phyloP scores from a whole-genome alignment of 2,329 filamentous ascomycete genomes.

The Claviceps quebecensis region DNA sequence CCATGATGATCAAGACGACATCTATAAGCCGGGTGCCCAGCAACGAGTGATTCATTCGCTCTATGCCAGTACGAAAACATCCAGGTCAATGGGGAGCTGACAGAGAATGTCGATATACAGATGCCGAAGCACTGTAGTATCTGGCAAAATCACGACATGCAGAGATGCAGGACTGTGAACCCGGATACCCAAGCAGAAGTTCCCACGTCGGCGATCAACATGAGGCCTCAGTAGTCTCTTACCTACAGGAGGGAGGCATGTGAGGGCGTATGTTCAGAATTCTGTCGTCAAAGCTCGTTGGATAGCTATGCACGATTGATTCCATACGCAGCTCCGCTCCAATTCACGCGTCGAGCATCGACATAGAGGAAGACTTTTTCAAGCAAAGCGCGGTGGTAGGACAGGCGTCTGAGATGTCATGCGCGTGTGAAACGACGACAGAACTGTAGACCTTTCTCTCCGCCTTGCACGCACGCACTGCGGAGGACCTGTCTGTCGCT shows the following conservation, averaged over 20 bases:
- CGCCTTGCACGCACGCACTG: neutral
- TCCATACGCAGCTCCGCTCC: neutral
- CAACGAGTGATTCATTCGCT: constrained; percentile 32
- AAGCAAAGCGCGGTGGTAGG: neutral
- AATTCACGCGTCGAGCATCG: neutral
- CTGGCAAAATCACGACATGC: constrained; percentile 18
- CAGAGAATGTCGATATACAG: constrained; percentile 34
- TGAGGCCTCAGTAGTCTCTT: neutral
- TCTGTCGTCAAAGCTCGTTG: neutral
- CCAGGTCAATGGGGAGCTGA: constrained; percentile 31
- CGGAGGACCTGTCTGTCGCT: neutral
- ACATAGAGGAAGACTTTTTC: neutral
- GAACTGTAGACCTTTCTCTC: no score
- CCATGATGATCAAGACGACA: constrained; percentile 38
- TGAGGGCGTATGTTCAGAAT: neutral
- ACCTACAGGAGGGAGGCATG: neutral
- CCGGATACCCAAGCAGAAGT: no score
- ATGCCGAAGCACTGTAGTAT: constrained; percentile 17
- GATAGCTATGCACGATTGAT: neutral
- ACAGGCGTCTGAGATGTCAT: neutral
- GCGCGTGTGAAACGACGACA: no score
- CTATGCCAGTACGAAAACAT: constrained; percentile 45
- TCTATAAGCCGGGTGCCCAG: constrained; percentile 43
- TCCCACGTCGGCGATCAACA: neutral
- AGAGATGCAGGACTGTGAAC: neutral